These are phyloP conservation scores for Solanum hybrid DNA, from an alignment of 305 asterid species.

Conservation along the genomic window DNA sequence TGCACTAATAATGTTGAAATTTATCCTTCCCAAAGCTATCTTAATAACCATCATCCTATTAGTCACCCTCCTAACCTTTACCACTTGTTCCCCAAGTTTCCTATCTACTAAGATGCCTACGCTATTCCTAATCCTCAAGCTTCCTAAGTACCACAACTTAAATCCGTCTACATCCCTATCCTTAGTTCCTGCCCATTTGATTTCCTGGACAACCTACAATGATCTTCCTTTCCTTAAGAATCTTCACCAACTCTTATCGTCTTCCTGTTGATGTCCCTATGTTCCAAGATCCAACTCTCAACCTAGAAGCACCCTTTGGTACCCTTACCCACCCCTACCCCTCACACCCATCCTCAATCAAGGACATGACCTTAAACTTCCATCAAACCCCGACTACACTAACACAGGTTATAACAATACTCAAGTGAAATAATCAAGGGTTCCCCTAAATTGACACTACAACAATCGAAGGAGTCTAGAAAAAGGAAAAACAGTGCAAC, in stretches of 20 bases:
- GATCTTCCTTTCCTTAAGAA: not conserved
- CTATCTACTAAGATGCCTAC: not conserved
- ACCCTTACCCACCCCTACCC: not conserved
- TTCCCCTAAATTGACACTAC: not conserved
- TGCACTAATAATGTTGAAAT: not conserved
- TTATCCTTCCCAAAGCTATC: not conserved
- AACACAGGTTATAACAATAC: not conserved
- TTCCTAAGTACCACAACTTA: not conserved
- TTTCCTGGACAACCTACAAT: not conserved
- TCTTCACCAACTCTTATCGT: not conserved
- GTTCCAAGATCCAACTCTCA: not conserved
- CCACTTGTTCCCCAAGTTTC: not conserved
- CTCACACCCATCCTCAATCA: not conserved
- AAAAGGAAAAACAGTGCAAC: not conserved
- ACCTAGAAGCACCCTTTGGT: not conserved
- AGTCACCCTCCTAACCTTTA: not conserved
- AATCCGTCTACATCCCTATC: not conserved
- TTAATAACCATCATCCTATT: not conserved
- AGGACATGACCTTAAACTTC: not conserved
- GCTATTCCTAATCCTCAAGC: not conserved
- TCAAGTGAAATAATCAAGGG: not conserved
- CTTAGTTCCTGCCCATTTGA: not conserved
- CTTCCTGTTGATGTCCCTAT: not conserved
- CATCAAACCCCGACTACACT: not conserved
- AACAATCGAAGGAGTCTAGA: not conserved